Evolutionary conservation across 176 grass and related monocot species (phyloP), one percentile per base, ranked within the genome.

Genomic region (Aegilops tauschii): DNA sequence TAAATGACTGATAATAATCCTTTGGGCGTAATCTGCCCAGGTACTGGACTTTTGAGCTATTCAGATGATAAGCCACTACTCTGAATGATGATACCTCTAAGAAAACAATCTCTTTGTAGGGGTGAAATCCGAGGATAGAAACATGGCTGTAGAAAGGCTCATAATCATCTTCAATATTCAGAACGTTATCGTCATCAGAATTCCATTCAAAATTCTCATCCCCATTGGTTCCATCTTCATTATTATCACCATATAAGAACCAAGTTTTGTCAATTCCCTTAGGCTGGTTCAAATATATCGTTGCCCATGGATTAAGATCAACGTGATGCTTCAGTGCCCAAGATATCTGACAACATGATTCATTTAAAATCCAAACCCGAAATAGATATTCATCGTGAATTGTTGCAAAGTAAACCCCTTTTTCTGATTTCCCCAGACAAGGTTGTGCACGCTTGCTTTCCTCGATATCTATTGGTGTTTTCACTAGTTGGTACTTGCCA

Each of bases 51-150:
- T 73, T 44, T 2, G 37, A 44, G 69, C 21, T 73, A 44, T 44
- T 73, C 11, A 73, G 37, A 44, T 73, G 69, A 25, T 73, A 73
- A 73, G 69, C 69, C 69, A 73, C 21, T 44, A 21, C 69, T 73
- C 5, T 73, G 42, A 73, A 27, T 73, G 37, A 44, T 73, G 69
- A 73, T 44, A 73, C 69, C 11, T 12, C n/a, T 44, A 47, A 27
- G 39, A 73, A 73, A 73, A 47, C 12, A 73, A 73, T 47, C n/a
- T 73, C 39, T 47, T 73, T 73, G n/a, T 47, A 73, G 71, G 71
- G 71, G 37, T 73, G 71, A 73, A 73, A 73, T 47, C 71, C 39
- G 3, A 73, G 69, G 69, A 73, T 44, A 44, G 69, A 44, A 73
- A 47, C 71, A 73, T 8, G 5, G 39, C 21, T 14, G 21, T 44